These are phyloP conservation scores for Paramecium tetraurelia DNA, from an alignment of 73 alveolate species.

Conservation along the genomic window DNA sequence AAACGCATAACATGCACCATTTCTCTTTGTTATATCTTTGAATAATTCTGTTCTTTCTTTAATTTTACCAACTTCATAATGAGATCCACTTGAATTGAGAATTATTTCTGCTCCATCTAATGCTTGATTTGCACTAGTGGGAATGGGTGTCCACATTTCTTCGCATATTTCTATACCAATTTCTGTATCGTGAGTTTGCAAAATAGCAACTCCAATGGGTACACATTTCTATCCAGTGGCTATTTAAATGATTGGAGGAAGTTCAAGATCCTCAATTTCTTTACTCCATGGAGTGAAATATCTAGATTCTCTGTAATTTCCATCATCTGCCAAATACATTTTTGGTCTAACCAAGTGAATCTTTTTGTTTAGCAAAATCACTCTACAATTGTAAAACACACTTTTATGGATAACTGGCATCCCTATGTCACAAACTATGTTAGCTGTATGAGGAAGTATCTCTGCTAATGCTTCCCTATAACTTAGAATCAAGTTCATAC, in stretches of 20 bases:
- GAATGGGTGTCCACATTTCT: constrained; percentile 79
- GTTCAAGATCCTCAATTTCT: constrained; percentile 65
- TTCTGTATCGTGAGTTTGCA: constrained; percentile 69
- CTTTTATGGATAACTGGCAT: constrained; percentile 88
- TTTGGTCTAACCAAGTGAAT: constrained; percentile 89
- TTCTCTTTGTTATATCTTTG: constrained; percentile 55
- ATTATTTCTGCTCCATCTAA: constrained; percentile 83
- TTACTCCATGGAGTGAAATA: constrained; percentile 92
- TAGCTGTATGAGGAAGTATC: constrained; percentile 68
- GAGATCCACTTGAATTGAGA: constrained; percentile 74
- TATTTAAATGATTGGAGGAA: constrained; percentile 61
- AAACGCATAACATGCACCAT: constrained; percentile 75
- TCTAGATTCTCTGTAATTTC: constrained; percentile 90
- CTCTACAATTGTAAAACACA: constrained; percentile 86
- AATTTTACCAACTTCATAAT: constrained; percentile 64
- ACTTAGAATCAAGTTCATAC: background rate
- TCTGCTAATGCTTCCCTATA: constrained; percentile 82
- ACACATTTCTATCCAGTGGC: constrained; percentile 63
- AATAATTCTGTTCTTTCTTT: constrained; percentile 64
- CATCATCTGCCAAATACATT: constrained; percentile 83
- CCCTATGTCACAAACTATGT: constrained; percentile 87
- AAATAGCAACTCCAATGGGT: constrained; percentile 75
- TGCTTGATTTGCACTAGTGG: constrained; percentile 46
- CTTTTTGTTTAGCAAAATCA: constrained; percentile 68
- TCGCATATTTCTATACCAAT: constrained; percentile 84